These are phyloP conservation scores for Monilinia vaccinii-corymbosi DNA, from an alignment of 2,329 filamentous ascomycete species.

Conservation along the genomic window DNA sequence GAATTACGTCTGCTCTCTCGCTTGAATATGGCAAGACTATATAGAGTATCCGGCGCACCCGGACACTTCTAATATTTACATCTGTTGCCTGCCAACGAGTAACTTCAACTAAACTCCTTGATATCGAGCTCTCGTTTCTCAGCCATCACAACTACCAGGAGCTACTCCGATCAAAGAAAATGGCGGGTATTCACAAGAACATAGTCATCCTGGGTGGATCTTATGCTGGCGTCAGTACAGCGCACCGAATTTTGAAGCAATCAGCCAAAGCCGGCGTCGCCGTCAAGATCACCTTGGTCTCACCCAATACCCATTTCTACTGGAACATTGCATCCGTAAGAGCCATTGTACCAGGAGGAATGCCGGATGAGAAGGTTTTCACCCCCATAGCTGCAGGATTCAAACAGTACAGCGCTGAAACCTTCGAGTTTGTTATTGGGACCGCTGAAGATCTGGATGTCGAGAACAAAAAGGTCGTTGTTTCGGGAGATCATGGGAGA, in stretches of 20 bases:
- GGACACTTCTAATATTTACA: not conserved
- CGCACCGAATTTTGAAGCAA: conserved; percentile 29
- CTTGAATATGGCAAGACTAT: not conserved
- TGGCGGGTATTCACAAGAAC: conserved; percentile 6
- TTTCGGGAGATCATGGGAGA: conserved; percentile 31
- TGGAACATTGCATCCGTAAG: conserved; percentile 41
- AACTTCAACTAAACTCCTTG: not conserved
- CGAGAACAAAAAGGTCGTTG: conserved; percentile 33
- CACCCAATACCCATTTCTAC: conserved; percentile 41
- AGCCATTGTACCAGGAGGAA: conserved; percentile 34
- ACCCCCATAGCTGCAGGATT: conserved; percentile 36
- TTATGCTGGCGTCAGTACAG: conserved; percentile 24
- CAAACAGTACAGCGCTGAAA: conserved; percentile 36
- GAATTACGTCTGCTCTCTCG: not conserved
- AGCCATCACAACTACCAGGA: not conserved
- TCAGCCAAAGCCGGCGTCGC: conserved; percentile 17
- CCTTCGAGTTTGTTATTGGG: conserved; percentile 45
- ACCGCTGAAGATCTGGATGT: conserved; percentile 38
- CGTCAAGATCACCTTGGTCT: conserved; percentile 45
- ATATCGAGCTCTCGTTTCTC: not conserved
- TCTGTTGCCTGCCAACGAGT: not conserved
- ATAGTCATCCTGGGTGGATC: conserved; percentile 29
- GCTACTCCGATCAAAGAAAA: not conserved
- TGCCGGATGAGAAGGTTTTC: conserved; percentile 35
- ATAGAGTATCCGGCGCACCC: not conserved